Evolutionary conservation across 179 eudicot species (phyloP).

Genomic region (Beta corolliflora): DNA sequence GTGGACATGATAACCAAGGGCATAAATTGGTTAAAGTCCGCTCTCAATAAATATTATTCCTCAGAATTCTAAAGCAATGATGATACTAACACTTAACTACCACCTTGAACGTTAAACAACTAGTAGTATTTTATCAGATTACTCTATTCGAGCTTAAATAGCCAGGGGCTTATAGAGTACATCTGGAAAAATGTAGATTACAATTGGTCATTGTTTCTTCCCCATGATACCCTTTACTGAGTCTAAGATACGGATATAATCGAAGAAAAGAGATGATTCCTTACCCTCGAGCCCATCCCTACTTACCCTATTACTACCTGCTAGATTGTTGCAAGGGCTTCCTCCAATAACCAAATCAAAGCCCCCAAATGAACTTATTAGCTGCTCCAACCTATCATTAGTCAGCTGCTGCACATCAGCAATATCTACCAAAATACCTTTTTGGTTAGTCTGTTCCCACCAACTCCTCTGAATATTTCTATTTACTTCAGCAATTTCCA

Average conservation of each 20-base stretch:
- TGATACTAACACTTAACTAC: neutral
- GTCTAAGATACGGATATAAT: constrained; percentile 39
- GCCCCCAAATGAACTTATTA: constrained; percentile 28
- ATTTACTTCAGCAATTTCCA: constrained; percentile 50
- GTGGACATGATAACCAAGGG: neutral
- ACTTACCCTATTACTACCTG: constrained; percentile 43
- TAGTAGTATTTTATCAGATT: constrained; percentile 11
- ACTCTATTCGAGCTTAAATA: neutral
- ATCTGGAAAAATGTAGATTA: constrained; percentile 13
- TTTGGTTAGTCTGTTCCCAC: constrained; percentile 43
- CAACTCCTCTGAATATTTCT: constrained; percentile 28
- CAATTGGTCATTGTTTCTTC: constrained; percentile 8
- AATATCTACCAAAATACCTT: constrained; percentile 31
- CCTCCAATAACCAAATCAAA: constrained; percentile 50
- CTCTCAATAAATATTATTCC: neutral
- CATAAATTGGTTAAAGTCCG: constrained; percentile 2
- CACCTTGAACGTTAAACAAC: neutral
- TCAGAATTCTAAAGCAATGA: neutral
- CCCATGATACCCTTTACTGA: constrained; percentile 13
- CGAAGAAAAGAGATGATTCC: constrained; percentile 46
- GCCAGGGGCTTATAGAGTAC: neutral
- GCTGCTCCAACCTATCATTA: constrained; percentile 29
- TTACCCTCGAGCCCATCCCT: constrained; percentile 52
- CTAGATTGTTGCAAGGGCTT: constrained; percentile 51
- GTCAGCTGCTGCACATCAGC: constrained; percentile 37